Conservation (phyloP, 257 asterid genomes). For the Solanum sitiens region DNA sequence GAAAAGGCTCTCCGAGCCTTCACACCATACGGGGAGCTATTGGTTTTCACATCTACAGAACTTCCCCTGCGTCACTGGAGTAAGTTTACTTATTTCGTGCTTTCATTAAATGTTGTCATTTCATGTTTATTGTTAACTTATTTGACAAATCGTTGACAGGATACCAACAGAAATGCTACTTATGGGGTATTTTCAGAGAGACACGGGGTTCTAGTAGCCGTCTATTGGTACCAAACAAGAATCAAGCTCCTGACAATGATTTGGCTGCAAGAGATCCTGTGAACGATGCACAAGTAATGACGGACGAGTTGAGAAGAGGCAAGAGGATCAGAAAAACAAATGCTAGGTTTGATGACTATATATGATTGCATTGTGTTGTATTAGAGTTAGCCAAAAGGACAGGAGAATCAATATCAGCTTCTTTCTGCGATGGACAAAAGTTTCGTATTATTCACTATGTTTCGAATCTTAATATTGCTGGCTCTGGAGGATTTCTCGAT, state of each 20-base stretch:
- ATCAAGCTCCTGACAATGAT: not conserved
- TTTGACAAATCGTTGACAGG: conserved; percentile 26
- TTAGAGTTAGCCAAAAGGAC: too few species aligned
- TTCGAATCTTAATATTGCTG: not conserved
- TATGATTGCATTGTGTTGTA: too few species aligned
- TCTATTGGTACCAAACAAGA: not conserved
- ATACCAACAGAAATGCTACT: conserved; percentile 38
- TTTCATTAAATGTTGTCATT: not conserved
- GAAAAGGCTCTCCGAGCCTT: conserved; percentile 49
- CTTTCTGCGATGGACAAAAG: too few species aligned
- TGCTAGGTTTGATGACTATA: too few species aligned
- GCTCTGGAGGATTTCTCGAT: not conserved
- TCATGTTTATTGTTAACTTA: too few species aligned
- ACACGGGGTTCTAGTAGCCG: conserved; percentile 2
- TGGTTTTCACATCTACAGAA: conserved; percentile 55
- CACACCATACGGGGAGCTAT: conserved; percentile 49
- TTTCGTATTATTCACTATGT: too few species aligned
- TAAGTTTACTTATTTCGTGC: conserved; percentile 10
- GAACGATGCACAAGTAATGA: not conserved
- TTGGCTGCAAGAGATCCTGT: not conserved
- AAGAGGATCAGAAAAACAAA: too few species aligned
- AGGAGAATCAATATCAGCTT: too few species aligned
- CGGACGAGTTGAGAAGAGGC: too few species aligned
- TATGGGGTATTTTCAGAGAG: conserved; percentile 71
- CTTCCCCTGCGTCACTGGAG: conserved; percentile 58